phyloP scores from a whole-genome alignment of 495 filamentous ascomycete genomes.

The Achaetomiella virescens region DNA sequence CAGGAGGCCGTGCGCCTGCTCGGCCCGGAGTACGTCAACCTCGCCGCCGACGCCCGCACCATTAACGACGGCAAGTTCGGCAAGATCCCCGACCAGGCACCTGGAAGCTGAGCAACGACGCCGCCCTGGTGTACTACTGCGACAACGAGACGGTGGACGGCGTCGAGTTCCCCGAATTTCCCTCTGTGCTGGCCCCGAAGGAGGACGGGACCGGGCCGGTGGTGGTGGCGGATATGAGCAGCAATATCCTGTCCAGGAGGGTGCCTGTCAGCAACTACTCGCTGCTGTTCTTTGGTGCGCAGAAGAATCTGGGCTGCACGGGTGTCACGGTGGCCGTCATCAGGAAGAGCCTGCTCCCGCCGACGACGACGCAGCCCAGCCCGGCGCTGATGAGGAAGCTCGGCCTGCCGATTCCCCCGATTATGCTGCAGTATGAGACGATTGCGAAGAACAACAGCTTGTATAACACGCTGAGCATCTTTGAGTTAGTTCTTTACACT shows the following conservation, averaged over 20 bases:
- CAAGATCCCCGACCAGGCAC: slow-evolving; percentile 65
- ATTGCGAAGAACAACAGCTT: slow-evolving; percentile 83
- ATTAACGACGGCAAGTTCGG: slow-evolving; percentile 81
- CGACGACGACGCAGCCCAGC: slow-evolving; percentile 48
- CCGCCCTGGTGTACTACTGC: slow-evolving; percentile 85
- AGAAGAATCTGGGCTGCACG: slow-evolving; percentile 85
- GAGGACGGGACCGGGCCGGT: slow-evolving; percentile 54
- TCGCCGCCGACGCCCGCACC: slow-evolving; percentile 65
- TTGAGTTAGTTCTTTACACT: slow-evolving; percentile 46
- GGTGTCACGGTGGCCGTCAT: slow-evolving; percentile 81
- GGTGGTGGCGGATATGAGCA: slow-evolving; percentile 81
- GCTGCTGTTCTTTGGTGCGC: slow-evolving; percentile 72
- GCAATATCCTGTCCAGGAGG: slow-evolving; percentile 60
- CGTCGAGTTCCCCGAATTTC: slow-evolving; percentile 83
- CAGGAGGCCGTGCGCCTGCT: slow-evolving; percentile 75
- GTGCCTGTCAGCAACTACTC: slow-evolving; percentile 70
- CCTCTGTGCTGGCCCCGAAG: slow-evolving; percentile 51
- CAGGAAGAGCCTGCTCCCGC: slow-evolving; percentile 68
- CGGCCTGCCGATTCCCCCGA: slow-evolving; percentile 67
- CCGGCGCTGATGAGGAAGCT: slow-evolving; percentile 64
- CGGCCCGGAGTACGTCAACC: slow-evolving; percentile 71
- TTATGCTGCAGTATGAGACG: slow-evolving; percentile 72
- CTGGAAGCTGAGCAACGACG: slow-evolving; percentile 69
- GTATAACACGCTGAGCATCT: slow-evolving; percentile 93
- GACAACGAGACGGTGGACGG: slow-evolving; percentile 95